phyloP scores from a whole-genome alignment of 352 stramenopile species.

The Pythium oligandrum region DNA sequence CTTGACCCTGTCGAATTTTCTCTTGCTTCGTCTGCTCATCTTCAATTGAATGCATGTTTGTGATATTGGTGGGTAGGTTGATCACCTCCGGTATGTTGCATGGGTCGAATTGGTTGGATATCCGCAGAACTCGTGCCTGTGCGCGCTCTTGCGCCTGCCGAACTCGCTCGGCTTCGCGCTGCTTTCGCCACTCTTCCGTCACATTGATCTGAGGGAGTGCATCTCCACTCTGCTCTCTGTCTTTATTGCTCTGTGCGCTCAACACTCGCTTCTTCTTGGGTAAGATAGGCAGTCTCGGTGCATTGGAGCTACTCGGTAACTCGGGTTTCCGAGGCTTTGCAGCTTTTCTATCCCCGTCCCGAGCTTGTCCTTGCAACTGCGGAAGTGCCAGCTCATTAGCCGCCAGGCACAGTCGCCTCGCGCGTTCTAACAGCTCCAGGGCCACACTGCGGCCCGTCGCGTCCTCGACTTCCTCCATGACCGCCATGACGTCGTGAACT shows the following conservation, averaged over 20 bases:
- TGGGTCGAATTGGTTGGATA: neutral
- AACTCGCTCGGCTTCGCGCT: slow-evolving; percentile 33
- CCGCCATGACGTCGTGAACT: no score
- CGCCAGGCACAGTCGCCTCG: slow-evolving; percentile 31
- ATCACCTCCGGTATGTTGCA: neutral
- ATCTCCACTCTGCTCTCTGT: slow-evolving; percentile 7
- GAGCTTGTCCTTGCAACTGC: no score
- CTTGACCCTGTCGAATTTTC: neutral
- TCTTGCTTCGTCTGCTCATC: neutral
- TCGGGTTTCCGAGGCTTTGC: neutral
- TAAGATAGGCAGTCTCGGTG: slow-evolving; percentile 1
- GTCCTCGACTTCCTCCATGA: no score
- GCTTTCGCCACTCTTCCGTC: slow-evolving; percentile 25
- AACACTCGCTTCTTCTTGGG: slow-evolving; percentile 3
- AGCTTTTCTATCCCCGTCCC: neutral
- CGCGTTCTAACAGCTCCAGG: slow-evolving; percentile 39
- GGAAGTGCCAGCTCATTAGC: slow-evolving; percentile 17
- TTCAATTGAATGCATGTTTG: neutral
- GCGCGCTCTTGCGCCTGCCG: slow-evolving; percentile 55
- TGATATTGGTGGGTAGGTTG: neutral
- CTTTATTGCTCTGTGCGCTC: slow-evolving; percentile 1
- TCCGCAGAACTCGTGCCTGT: neutral
- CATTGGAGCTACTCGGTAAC: slow-evolving; percentile 4
- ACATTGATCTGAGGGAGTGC: slow-evolving; percentile 23
- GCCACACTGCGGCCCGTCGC: neutral